phyloP scores from a whole-genome alignment of 768 basidiomycete genomes.

The Tulasnella sp. region DNA sequence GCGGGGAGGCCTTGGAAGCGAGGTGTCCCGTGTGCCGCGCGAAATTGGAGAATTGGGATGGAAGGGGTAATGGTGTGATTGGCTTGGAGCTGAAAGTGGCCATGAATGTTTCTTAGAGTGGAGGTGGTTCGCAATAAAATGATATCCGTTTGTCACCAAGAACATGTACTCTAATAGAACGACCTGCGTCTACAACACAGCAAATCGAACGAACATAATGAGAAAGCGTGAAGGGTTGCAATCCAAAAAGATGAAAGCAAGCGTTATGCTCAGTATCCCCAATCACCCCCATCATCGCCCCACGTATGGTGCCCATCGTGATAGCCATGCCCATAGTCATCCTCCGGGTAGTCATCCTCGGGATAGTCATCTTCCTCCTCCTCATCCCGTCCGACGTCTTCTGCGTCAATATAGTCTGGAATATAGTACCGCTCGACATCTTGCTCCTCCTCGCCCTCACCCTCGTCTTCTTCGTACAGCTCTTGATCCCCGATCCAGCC shows the following conservation, averaged over 20 bases:
- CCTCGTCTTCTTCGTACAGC: background rate
- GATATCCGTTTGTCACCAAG: background rate
- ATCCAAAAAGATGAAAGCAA: background rate
- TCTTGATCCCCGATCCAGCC: background rate
- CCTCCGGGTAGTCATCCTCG: background rate
- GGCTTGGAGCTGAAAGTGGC: conserved; percentile 25
- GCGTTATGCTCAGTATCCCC: background rate
- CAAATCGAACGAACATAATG: background rate
- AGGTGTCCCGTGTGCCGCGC: conserved; percentile 67
- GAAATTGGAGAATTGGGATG: conserved; percentile 56
- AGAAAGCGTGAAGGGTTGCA: background rate
- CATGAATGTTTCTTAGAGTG: background rate
- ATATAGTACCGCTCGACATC: background rate
- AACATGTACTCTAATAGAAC: background rate
- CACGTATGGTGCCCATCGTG: background rate
- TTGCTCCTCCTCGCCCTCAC: background rate
- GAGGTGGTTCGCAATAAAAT: background rate
- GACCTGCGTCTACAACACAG: background rate
- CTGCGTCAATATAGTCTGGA: background rate
- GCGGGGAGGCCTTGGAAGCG: background rate
- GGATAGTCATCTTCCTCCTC: background rate
- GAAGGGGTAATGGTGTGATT: conserved; percentile 54
- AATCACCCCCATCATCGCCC: background rate
- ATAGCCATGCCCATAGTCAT: background rate
- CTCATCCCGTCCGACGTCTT: background rate